These are phyloP conservation scores for Crithidia fasciculata DNA, from an alignment of 208 protist species.

Conservation along the genomic window DNA sequence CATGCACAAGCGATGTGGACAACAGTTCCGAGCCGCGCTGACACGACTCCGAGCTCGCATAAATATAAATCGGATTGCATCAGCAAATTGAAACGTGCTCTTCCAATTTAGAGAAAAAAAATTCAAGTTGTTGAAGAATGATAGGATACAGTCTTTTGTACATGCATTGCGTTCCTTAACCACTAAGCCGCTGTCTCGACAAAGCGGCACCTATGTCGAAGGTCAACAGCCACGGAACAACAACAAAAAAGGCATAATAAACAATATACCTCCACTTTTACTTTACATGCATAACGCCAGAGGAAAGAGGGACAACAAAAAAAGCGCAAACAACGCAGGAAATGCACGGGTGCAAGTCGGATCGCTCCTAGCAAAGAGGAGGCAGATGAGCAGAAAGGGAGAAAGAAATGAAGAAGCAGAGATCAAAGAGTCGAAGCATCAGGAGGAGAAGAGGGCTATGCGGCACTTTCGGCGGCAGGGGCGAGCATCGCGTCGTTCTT, in stretches of 20 bases:
- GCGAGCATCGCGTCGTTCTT: conserved; percentile 57
- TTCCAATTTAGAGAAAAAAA: too few relatives aligned
- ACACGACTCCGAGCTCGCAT: too few relatives aligned
- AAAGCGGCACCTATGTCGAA: too few relatives aligned
- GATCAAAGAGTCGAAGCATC: not conserved
- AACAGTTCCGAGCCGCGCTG: too few relatives aligned
- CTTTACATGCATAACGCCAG: not conserved
- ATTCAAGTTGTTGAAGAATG: too few relatives aligned
- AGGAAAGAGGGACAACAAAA: not conserved
- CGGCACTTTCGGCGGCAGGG: not conserved
- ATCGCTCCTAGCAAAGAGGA: not conserved
- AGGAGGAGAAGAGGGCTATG: not conserved
- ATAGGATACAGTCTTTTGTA: too few relatives aligned
- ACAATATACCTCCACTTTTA: too few relatives aligned
- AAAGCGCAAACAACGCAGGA: not conserved
- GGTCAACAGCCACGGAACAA: not conserved
- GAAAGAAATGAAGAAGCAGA: conserved; percentile 17
- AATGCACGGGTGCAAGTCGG: not conserved
- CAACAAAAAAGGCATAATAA: not conserved
- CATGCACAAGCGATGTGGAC: too few relatives aligned
- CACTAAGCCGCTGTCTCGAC: too few relatives aligned
- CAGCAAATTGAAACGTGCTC: too few relatives aligned
- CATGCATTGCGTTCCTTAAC: too few relatives aligned
- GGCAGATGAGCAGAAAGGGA: conserved; percentile 5
- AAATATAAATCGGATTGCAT: too few relatives aligned